Percentiles rank a stretch among this genome's conserved stretches.
Conservation (phyloP, 2,329 filamentous ascomycete species). For the Colletotrichum melonis region DNA sequence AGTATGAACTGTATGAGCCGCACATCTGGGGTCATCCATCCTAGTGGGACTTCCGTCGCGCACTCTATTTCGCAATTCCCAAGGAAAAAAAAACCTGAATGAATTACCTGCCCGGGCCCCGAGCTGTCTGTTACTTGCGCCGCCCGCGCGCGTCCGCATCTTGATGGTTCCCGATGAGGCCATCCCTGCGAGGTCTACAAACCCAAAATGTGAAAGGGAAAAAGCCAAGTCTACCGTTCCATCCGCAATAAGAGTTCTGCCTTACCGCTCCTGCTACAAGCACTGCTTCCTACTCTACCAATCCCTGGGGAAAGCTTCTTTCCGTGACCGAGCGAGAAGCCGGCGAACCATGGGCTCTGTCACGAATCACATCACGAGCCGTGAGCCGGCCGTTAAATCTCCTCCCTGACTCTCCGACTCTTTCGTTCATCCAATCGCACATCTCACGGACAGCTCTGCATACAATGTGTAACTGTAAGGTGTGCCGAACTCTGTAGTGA, state of each 20-base stretch:
- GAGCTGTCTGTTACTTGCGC: background rate
- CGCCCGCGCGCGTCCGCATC: background rate
- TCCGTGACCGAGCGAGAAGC: no score
- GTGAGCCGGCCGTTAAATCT: background rate
- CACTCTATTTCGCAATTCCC: background rate
- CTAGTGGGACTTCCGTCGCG: background rate
- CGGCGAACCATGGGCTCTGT: no score
- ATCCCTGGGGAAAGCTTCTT: background rate
- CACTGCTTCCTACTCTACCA: background rate
- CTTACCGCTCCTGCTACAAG: constrained; percentile 17
- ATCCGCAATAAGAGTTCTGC: background rate
- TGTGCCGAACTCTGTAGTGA: background rate
- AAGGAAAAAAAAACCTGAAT: background rate
- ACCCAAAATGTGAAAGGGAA: background rate
- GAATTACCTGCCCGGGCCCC: background rate
- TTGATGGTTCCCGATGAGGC: background rate
- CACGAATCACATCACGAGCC: background rate
- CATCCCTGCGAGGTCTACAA: background rate
- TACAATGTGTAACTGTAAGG: background rate
- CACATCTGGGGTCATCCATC: background rate
- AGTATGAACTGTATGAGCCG: background rate
- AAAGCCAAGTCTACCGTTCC: background rate
- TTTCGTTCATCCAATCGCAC: background rate
- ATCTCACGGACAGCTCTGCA: background rate
- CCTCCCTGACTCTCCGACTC: background rate